phyloP scores from a whole-genome alignment of 1,139 yeast species.

The Suhomyces anneliseae region DNA sequence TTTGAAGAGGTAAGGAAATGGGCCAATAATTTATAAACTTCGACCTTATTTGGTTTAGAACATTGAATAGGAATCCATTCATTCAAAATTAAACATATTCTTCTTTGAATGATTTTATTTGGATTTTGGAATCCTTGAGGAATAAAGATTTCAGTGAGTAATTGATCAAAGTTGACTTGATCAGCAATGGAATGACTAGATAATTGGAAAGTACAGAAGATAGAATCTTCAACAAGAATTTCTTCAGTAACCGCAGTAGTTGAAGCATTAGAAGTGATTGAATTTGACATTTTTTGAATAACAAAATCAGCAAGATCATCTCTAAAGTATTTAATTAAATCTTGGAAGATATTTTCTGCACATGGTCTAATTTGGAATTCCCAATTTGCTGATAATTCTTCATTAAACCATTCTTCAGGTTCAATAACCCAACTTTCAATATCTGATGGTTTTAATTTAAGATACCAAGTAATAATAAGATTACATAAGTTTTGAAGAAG shows the following conservation, averaged over 20 bases:
- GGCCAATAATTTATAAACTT: conserved; percentile 58
- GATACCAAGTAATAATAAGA: conserved; percentile 67
- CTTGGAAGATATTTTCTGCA: conserved; percentile 82
- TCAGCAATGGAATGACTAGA: conserved; percentile 68
- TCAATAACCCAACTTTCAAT: conserved; percentile 78
- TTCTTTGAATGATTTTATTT: conserved; percentile 66
- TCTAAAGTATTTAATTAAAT: conserved; percentile 65
- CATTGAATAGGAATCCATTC: conserved; percentile 81
- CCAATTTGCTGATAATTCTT: conserved; percentile 74
- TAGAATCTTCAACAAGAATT: conserved; percentile 72
- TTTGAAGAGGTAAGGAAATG: conserved; percentile 46
- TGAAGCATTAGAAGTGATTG: conserved; percentile 37
- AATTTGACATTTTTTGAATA: conserved; percentile 60
- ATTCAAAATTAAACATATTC: conserved; percentile 71
- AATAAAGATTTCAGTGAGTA: conserved; percentile 58
- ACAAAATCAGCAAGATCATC: conserved; percentile 61
- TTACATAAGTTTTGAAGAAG: conserved; percentile 62
- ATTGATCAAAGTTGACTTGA: conserved; percentile 60
- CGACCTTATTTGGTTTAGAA: conserved; percentile 55
- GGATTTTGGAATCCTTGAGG: conserved; percentile 61
- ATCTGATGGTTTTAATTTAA: conserved; percentile 71
- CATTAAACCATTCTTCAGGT: conserved; percentile 92
- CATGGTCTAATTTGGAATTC: conserved; percentile 86
- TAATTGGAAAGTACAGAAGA: conserved; percentile 77
- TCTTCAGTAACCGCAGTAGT: conserved; percentile 14